Percentiles rank a stretch among this genome's conserved stretches.
phyloP scores from a whole-genome alignment of 805 yeast species.

The Yarrowia deformans region DNA sequence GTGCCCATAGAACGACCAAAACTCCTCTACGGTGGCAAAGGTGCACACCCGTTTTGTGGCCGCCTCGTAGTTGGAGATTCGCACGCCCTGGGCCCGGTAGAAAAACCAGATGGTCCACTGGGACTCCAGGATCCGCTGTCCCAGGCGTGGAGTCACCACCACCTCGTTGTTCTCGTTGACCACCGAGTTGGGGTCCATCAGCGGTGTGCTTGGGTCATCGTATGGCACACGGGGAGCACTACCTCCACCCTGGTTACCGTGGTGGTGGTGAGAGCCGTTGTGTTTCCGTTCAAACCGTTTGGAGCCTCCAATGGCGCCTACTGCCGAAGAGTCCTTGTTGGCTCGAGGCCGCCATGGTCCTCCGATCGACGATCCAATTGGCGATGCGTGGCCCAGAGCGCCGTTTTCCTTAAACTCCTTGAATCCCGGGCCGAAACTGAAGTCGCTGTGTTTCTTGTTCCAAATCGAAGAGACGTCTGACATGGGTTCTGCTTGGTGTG shows the following conservation, averaged over 20 bases:
- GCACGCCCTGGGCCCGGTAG: constrained; percentile 47
- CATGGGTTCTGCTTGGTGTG: constrained; percentile 9
- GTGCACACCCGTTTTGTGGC: constrained; percentile 77
- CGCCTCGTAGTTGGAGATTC: constrained; percentile 45
- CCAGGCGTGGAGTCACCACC: constrained; percentile 42
- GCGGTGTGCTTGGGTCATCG: constrained; percentile 30
- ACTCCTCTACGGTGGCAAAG: constrained; percentile 89
- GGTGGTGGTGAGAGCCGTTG: constrained; percentile 27
- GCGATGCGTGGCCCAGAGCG: constrained; percentile 91
- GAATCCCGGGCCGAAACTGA: constrained; percentile 34
- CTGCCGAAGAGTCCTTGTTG: constrained; percentile 10
- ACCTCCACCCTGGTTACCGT: constrained; percentile 20
- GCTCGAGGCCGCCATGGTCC: constrained; percentile 30
- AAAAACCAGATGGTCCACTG: constrained; percentile 49
- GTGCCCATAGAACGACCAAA: constrained; percentile 94
- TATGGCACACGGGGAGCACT: constrained; percentile 26
- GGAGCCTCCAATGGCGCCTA: constrained; percentile 33
- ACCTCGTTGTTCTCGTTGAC: constrained; percentile 33
- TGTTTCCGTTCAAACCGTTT: constrained; percentile 29
- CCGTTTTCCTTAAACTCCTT: constrained; percentile 97
- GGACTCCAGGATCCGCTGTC: constrained; percentile 42
- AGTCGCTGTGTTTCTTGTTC: constrained; percentile 37
- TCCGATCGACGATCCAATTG: constrained; percentile 30
- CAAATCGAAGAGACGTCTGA: constrained; percentile 39
- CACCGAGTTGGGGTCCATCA: constrained; percentile 34